Conservation (phyloP, 805 yeast genomes). For the Candida maris region DNA sequence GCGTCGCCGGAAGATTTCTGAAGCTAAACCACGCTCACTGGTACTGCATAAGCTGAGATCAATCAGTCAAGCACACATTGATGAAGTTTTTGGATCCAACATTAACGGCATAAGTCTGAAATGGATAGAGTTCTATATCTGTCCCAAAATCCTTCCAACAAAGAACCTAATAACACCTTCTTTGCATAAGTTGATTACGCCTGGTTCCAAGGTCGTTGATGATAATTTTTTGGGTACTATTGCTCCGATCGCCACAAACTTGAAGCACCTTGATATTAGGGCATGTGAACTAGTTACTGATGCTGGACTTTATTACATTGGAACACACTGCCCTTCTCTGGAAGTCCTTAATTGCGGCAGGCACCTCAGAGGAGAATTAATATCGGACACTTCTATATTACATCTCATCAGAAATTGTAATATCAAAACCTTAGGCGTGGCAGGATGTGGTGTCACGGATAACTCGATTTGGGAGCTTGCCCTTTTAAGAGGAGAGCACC, state of each 20-base stretch:
- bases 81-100: conserved; percentile 35
- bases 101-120: conserved; percentile 47
- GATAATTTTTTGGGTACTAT: conserved; percentile 56
- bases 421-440: conserved; percentile 73
- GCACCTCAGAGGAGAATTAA: conserved; percentile 58
- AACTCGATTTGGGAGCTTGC: conserved; percentile 79
- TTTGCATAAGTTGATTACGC: conserved; percentile 52
- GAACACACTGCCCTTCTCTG: conserved; percentile 55
- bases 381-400: conserved; percentile 67
- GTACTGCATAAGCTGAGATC: conserved; percentile 65
- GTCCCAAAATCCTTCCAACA: conserved; percentile 67
- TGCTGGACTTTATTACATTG: conserved; percentile 66
- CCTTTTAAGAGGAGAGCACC: conserved; percentile 35
- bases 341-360: conserved; percentile 75
- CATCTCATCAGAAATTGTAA: conserved; percentile 54
- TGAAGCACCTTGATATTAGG: conserved; percentile 68
- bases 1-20: not conserved
- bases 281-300: conserved; percentile 82
- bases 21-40: conserved; percentile 36
- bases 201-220: conserved; percentile 64
- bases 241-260: conserved; percentile 51
- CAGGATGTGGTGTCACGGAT: conserved; percentile 83
- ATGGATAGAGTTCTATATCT: conserved; percentile 79
- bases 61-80: conserved; percentile 48
- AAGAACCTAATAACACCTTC: conserved; percentile 38